phyloP scores from a whole-genome alignment of 208 protist genomes.

The Leptomonas seymouri region DNA sequence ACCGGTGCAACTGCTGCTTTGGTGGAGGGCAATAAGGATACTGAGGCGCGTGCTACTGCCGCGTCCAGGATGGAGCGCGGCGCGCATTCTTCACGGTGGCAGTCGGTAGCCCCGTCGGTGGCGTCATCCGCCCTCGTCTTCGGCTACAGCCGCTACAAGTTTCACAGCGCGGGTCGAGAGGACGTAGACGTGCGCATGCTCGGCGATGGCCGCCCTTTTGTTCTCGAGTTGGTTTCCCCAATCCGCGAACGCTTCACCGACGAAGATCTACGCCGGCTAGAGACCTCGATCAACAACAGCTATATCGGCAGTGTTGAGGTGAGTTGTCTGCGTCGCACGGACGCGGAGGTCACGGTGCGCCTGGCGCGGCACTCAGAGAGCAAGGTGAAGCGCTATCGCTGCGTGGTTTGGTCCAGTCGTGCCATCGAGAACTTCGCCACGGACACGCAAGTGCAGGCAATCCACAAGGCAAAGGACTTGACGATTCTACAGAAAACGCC shows the following conservation, averaged over 20 bases:
- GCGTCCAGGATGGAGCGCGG: conserved; percentile 15
- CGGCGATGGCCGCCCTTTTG: conserved; percentile 92
- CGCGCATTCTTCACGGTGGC: conserved; percentile 33
- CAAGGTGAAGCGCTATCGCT: conserved; percentile 92
- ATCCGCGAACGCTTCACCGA: conserved; percentile 54
- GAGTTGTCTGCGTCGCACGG: conserved; percentile 55
- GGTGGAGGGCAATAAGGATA: background rate
- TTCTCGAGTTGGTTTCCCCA: conserved; percentile 88
- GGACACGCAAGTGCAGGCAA: conserved; percentile 42
- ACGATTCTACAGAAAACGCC: conserved; percentile 90
- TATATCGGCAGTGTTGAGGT: conserved; percentile 77
- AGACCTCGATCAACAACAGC: conserved; percentile 54
- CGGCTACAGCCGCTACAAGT: conserved; percentile 88
- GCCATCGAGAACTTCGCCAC: conserved; percentile 45
- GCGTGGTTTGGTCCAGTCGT: conserved; percentile 82
- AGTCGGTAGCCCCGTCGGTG: conserved; percentile 33
- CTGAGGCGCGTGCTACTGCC: background rate
- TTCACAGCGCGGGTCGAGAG: conserved; percentile 94
- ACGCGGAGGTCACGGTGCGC: conserved; percentile 71
- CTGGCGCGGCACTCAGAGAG: conserved; percentile 85
- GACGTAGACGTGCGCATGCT: conserved; percentile 97
- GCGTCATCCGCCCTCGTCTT: conserved; percentile 49
- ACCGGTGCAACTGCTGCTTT: background rate
- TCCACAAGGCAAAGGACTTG: conserved; percentile 60
- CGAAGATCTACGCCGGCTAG: conserved; percentile 50